These are phyloP conservation scores for Medicago ruthenica DNA, from an alignment of 306 rosid species.

Conservation along the genomic window DNA sequence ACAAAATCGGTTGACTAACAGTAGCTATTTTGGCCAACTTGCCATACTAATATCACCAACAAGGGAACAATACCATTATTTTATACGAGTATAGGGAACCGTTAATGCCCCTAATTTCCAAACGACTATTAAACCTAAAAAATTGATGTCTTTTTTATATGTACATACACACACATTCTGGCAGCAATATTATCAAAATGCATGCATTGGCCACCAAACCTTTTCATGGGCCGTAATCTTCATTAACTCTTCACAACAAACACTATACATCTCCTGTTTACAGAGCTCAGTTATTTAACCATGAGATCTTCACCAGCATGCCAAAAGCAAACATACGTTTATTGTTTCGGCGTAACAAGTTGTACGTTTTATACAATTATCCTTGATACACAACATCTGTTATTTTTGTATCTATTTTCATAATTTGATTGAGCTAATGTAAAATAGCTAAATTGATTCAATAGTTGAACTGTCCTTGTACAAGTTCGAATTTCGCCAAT, in stretches of 20 bases:
- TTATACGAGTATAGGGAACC: background rate
- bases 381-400: background rate
- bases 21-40: background rate
- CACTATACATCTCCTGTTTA: conserved; percentile 12
- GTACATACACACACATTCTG: background rate
- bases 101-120: conserved; percentile 10
- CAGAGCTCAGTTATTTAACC: background rate
- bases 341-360: background rate
- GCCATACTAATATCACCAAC: background rate
- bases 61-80: conserved; percentile 36
- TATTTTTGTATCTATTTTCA: background rate
- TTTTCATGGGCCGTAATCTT: background rate
- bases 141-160: background rate
- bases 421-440: background rate
- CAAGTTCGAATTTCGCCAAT: background rate
- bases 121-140: background rate
- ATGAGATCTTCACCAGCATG: conserved; percentile 23
- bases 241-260: conserved; percentile 37
- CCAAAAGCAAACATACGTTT: conserved; percentile 8
- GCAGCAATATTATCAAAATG: conserved; percentile 33
- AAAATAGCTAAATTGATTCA: background rate
- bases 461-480: conserved; percentile 1
- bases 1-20: conserved; percentile 10
- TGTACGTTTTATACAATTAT: conserved; percentile 7
- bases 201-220: conserved; percentile 8